Evolutionary conservation across 2,329 filamentous ascomycete genomes (phyloP).

Genomic region (Exophiala calicioides): DNA sequence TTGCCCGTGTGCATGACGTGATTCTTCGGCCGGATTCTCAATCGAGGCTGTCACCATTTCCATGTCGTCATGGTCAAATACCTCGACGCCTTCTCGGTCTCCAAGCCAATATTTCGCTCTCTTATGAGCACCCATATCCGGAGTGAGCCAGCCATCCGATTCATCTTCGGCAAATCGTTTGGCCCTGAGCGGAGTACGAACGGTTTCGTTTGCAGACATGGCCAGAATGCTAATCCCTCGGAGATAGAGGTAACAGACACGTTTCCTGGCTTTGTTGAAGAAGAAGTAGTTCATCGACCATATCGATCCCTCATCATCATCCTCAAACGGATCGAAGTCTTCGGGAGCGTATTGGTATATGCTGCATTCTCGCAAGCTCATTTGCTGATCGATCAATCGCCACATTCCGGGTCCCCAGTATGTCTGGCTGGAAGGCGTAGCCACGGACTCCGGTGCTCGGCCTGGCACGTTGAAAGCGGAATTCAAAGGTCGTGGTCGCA

Average conservation of each 20-base stretch:
- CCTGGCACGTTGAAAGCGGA: slow-evolving; percentile 32
- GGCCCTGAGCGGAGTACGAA: slow-evolving; percentile 45
- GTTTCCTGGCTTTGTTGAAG: slow-evolving; percentile 89
- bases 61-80: slow-evolving; percentile 49
- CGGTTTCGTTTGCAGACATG: slow-evolving; percentile 62
- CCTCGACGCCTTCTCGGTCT: slow-evolving; percentile 54
- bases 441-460: slow-evolving; percentile 39
- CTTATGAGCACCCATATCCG: slow-evolving; percentile 67
- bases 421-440: slow-evolving; percentile 50
- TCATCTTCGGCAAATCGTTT: slow-evolving; percentile 50
- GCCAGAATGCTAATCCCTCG: slow-evolving; percentile 74
- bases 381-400: slow-evolving; percentile 89
- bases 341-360: slow-evolving; percentile 88
- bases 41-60: slow-evolving; percentile 37
- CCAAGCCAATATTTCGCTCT: slow-evolving; percentile 88
- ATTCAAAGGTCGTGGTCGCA: slow-evolving; percentile 64
- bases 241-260: slow-evolving; percentile 91
- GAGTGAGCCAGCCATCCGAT: slow-evolving; percentile 49
- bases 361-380: slow-evolving; percentile 84
- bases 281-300: slow-evolving; percentile 98
- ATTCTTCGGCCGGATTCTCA: slow-evolving; percentile 7
- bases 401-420: slow-evolving; percentile 88
- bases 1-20: slow-evolving; percentile 17
- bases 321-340: slow-evolving; percentile 79
- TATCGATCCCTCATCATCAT: slow-evolving; percentile 88